Conservation (phyloP, 305 asterid genomes). For the Solanum hybrid region DNA sequence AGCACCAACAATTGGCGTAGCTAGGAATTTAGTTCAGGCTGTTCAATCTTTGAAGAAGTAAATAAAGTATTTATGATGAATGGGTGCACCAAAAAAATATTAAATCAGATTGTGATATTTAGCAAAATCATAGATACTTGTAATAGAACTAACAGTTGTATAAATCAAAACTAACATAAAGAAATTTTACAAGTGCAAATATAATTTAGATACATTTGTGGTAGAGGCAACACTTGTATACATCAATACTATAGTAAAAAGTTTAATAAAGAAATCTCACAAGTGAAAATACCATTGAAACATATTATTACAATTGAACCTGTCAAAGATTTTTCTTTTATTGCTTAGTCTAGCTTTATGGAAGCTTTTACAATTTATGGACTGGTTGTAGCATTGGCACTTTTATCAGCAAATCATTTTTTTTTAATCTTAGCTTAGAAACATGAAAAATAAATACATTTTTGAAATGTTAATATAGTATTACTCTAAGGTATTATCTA, state of each 20-base stretch:
- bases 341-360: not conserved
- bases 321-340: not conserved
- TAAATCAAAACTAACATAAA: not conserved
- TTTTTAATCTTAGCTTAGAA: not conserved
- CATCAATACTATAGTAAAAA: not conserved
- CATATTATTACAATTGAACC: not conserved
- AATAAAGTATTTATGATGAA: not conserved
- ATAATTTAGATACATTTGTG: not conserved
- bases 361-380: not conserved
- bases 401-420: not conserved
- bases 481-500: not conserved
- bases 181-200: not conserved
- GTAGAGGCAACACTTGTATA: not conserved
- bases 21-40: not conserved
- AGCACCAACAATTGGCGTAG: not conserved
- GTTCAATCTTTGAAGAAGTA: not conserved
- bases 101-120: not conserved
- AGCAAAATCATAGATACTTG: not conserved
- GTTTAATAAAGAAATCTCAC: not conserved
- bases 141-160: not conserved
- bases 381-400: not conserved
- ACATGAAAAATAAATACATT: not conserved
- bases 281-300: not conserved
- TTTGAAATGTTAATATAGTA: not conserved
- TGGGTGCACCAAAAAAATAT: not conserved